These are phyloP conservation scores for Aspergillus ochraceoroseus DNA, from an alignment of 2,329 filamentous ascomycete species.

Conservation along the genomic window DNA sequence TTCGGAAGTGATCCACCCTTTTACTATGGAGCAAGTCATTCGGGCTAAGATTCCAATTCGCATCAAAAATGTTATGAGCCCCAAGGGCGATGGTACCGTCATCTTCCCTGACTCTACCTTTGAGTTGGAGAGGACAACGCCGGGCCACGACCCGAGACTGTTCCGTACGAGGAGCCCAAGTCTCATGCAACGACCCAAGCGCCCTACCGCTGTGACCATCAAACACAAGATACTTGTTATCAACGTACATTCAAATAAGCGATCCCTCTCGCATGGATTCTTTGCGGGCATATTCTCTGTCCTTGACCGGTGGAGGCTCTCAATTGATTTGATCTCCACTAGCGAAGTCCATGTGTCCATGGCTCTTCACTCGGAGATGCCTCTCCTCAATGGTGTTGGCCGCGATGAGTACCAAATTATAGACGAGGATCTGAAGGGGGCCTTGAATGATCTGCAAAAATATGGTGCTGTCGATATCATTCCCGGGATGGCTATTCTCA, in stretches of 20 bases:
- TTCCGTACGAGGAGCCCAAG: conserved; percentile 46
- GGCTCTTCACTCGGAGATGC: conserved; percentile 77
- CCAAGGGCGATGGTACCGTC: conserved; percentile 57
- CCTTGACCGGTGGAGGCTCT: conserved; percentile 77
- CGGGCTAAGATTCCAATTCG: conserved; percentile 61
- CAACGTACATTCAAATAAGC: conserved; percentile 96
- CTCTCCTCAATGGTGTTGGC: conserved; percentile 48
- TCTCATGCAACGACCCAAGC: conserved; percentile 57
- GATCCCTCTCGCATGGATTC: conserved; percentile 92
- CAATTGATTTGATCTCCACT: conserved; percentile 93
- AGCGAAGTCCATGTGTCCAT: conserved; percentile 97
- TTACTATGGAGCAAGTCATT: conserved; percentile 93
- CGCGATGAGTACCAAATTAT: conserved; percentile 51
- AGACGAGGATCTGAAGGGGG: conserved; percentile 59
- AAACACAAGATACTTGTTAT: conserved; percentile 96
- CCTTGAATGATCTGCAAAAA: conserved; percentile 66
- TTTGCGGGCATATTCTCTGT: conserved; percentile 91
- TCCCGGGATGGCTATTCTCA: conserved; percentile 89
- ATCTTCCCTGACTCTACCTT: conserved; percentile 68
- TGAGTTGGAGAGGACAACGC: conserved; percentile 47
- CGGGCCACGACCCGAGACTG: conserved; percentile 56
- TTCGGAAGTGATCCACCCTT: conserved; percentile 95
- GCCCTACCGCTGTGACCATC: conserved; percentile 88
- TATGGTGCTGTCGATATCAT: conserved; percentile 89
- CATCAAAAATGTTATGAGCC: conserved; percentile 67